These are phyloP conservation scores for Tulasnella sp. DNA, from an alignment of 768 basidiomycete species.

Conservation along the genomic window DNA sequence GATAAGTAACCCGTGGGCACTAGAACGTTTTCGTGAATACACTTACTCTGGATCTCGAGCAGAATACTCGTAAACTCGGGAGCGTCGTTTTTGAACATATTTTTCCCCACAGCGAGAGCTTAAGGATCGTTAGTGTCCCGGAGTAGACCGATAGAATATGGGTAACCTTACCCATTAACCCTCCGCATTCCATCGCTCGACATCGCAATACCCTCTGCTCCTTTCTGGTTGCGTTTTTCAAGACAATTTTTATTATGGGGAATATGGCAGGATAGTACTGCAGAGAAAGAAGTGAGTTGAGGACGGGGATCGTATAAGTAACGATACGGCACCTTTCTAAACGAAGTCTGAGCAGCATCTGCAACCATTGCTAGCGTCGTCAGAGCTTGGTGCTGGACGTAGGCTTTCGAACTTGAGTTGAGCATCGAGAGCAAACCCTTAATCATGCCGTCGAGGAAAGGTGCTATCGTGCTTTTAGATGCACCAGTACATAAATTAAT, in stretches of 20 bases:
- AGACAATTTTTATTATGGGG: constrained; percentile 65
- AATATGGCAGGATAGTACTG: constrained; percentile 70
- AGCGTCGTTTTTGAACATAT: constrained; percentile 66
- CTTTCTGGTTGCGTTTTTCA: constrained; percentile 54
- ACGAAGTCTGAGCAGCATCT: constrained; percentile 67
- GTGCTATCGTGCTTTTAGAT: constrained; percentile 53
- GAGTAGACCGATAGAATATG: background rate
- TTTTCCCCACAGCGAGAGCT: constrained; percentile 81
- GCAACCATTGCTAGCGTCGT: constrained; percentile 85
- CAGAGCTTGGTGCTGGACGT: constrained; percentile 80
- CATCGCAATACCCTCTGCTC: constrained; percentile 53
- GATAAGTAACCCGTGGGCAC: background rate
- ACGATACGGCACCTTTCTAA: constrained; percentile 44
- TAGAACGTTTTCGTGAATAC: background rate
- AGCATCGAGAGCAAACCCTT: constrained; percentile 40
- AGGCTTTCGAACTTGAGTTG: constrained; percentile 48
- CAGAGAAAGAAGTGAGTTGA: constrained; percentile 13
- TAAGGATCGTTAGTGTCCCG: background rate
- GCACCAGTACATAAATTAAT: constrained; percentile 90
- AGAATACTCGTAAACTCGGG: constrained; percentile 56
- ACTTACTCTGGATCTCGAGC: constrained; percentile 63
- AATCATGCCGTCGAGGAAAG: constrained; percentile 71
- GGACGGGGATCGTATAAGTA: background rate
- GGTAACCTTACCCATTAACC: constrained; percentile 52
- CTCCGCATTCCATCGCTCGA: constrained; percentile 88